Evolutionary conservation across 352 stramenopile species (phyloP), one percentile per base, ranked within the genome.

Genomic region (Pythium sp.): DNA sequence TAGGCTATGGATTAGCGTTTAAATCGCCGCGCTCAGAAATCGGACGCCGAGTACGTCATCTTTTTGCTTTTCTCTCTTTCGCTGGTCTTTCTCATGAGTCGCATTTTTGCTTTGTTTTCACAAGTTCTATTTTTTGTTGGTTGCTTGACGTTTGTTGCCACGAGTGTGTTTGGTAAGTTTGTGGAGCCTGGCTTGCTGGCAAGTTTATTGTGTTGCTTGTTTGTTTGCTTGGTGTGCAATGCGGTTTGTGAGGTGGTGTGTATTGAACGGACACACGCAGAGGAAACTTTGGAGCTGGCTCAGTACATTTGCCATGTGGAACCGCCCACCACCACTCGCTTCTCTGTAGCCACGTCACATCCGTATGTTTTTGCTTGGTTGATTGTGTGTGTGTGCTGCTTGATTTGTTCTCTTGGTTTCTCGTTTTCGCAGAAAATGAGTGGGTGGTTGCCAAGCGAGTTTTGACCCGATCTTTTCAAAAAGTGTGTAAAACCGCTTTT

Each of bases 291-390:
- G 14, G 11, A 43, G 15, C 12, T 43, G 36, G 11, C 36, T 43
- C 36, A 14, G 36, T 43, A 43, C 36, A 43, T 43, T 43, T 43
- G 15, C 36, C 36, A 43, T 43, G 36, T 43, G 36, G 1, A 43
- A 14, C 36, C 8, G n/a, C n/a, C 24, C 11, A 3, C 11, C 49
- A 26, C 49, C 24, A 26, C 49, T 56, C n/a, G 30, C 38, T 47
- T 47, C 38, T 47, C 38, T 47, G 38, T 56, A 43, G 49, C n/a
- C n/a, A 20, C 49, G 49, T 57, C 49, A 26, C 49, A 57, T 57
- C 49, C 11, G 26, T 57, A 18, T 32, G 49, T 57, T 26, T n/a
- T 57, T 32, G 47, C 11, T 18, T 30, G 49, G 3, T 7, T 18
- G 24, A 26, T 26, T 26, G 24, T 26, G 24, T 26, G 24, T 26